Evolutionary conservation across 169 alveolate species (phyloP), one percentile per base, ranked within the genome.

Genomic region (Cryptosporidium canis): DNA sequence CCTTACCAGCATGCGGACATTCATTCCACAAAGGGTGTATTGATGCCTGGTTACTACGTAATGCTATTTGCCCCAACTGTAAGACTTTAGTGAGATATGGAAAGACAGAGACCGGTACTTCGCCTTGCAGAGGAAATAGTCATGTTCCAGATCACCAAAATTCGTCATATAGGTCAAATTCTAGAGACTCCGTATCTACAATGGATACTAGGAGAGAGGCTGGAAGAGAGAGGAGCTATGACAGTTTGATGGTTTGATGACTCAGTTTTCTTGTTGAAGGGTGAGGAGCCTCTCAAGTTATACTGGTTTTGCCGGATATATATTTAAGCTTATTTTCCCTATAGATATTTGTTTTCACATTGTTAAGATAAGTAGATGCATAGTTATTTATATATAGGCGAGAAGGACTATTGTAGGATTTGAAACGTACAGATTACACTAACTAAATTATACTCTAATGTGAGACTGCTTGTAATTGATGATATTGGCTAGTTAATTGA

Each of bases 51-150:
- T 85, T 93, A 53, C 87, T 93, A 58, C 90, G 95, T 58, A 93
- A 92, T 72, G 95, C 95, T 39, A 91, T 92, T 31, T 93, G 95
- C 41, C 95, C 95, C n/a, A 91, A 91, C 45, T 93, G 95, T 85
- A 93, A 93, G 66, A 77, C 87, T 44, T 61, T 77, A 29, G 87
- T 77, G 31, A 51, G 87, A 44, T 77, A 77, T 37, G 87, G 87
- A 7, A 77, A 77, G 45, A 77, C 87, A 2, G 87, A 77, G 44
- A 77, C 68, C 1, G 87, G 87, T 3, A 77, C 87, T 77, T 58
- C 77, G 6, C 87, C 87, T 41, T 58, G 43, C 43, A 77, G 87
- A 77, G 66, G 84, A 29, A 70, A 53, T 47, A 70, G 84, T 21
- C 14, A 47, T 35, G 11, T 48, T 48, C 47, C 64, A 18, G 55